These are phyloP conservation scores for Suillus decipiens DNA, from an alignment of 768 basidiomycete species.

Conservation along the genomic window DNA sequence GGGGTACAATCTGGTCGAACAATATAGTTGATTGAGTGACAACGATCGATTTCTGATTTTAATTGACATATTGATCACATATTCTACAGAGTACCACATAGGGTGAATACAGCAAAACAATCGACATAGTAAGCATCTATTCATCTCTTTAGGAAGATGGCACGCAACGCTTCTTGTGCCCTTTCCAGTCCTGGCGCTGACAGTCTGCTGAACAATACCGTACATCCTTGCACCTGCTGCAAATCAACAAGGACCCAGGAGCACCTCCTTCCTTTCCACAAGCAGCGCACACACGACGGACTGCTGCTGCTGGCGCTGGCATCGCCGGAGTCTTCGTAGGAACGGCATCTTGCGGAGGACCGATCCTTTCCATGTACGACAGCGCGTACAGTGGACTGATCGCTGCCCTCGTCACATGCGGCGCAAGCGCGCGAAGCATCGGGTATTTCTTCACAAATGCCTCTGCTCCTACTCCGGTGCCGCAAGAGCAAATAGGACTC, in stretches of 20 bases:
- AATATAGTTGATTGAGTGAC: not conserved
- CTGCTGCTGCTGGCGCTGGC: not conserved
- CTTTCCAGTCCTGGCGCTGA: constrained; percentile 49
- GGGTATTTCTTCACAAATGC: constrained; percentile 40
- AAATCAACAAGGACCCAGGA: constrained; percentile 28
- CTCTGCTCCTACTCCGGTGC: constrained; percentile 47
- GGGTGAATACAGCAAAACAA: not conserved
- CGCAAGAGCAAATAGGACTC: constrained; percentile 55
- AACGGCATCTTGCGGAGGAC: not conserved
- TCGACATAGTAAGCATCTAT: not conserved
- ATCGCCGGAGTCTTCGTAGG: not conserved
- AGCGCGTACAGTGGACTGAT: constrained; percentile 55
- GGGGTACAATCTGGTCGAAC: not conserved
- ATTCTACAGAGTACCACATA: not conserved
- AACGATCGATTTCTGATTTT: not conserved
- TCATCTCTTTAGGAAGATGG: not conserved
- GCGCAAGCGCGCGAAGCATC: constrained; percentile 32
- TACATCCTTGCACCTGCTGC: constrained; percentile 39
- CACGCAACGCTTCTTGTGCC: constrained; percentile 41
- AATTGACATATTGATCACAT: not conserved
- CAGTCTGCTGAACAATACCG: constrained; percentile 47
- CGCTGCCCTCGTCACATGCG: constrained; percentile 50
- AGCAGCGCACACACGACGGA: constrained; percentile 14
- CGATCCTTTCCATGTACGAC: constrained; percentile 47
- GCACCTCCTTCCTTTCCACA: constrained; percentile 21